phyloP scores from a whole-genome alignment of 2,329 filamentous ascomycete species.

The Botrytis hyacinthi region DNA sequence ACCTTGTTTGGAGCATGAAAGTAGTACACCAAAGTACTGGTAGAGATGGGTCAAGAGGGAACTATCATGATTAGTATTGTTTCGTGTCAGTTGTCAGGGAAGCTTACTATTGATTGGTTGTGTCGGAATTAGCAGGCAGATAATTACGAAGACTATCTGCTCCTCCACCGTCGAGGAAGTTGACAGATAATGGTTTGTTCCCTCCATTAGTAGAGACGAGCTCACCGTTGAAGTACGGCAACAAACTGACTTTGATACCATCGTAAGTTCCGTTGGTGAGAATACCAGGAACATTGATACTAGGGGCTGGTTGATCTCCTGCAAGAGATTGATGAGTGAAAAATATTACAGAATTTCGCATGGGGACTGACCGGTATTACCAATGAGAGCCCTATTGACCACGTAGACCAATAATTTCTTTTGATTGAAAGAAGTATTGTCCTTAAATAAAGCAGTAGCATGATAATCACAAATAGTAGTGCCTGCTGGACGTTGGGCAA shows the following conservation, averaged over 20 bases:
- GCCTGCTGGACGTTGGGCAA: conserved; percentile 47
- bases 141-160: conserved; percentile 47
- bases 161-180: conserved; percentile 61
- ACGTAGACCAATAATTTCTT: conserved; percentile 53
- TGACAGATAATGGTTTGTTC: conserved; percentile 47
- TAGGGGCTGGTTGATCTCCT: conserved; percentile 54
- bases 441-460: conserved; percentile 55
- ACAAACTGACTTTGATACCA: conserved; percentile 53
- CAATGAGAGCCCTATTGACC: conserved; percentile 63
- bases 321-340: conserved; percentile 15
- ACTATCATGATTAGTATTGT: conserved; percentile 29
- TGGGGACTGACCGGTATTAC: conserved; percentile 53
- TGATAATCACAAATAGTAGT: conserved; percentile 62
- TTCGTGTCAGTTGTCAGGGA: background rate
- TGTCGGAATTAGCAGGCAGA: conserved; percentile 54
- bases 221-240: conserved; percentile 57
- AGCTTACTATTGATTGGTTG: conserved; percentile 55
- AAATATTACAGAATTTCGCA: background rate
- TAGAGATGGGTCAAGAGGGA: conserved; percentile 60
- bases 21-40: conserved; percentile 57
- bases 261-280: conserved; percentile 51
- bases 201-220: conserved; percentile 54
- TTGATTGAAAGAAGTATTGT: conserved; percentile 60
- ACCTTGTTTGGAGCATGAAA: conserved; percentile 54
- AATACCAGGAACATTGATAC: conserved; percentile 56